Base-by-base conservation (phyloP, 352 stramenopile genomes). In the Globisporangium iwayamae region DNA sequence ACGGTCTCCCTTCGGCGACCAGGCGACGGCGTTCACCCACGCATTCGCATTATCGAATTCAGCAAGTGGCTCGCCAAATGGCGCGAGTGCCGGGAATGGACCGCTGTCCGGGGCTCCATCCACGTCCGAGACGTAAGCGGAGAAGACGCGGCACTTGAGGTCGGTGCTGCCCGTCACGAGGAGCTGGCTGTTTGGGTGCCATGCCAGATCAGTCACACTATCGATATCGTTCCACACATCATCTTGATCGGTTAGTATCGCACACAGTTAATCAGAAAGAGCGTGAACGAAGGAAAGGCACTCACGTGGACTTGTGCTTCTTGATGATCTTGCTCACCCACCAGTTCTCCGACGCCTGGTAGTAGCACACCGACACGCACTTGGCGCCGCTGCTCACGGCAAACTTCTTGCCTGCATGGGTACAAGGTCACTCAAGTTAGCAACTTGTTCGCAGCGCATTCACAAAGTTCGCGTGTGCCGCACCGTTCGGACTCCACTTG, bases 271-370 rank as follows among this genome's bases (percentile, higher is more conserved):
- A 7, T 4, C 5, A 28, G 13, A 46, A 45, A 58, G 14, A 65
- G 32, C 25, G 4, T 48, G 4, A 16, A 46, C 4, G 39, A 48
- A 41, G 34, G 13, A 22, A 6, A 56, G 25, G 6, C 18, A 97
- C 75, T 61, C 93, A 95, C 86, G 94, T 98, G 41, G 88, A 97
- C 80, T 98, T 98, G 82, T 98, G 91, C 69, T 97, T 97, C 75
- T 98, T 98, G 76, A 98, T 97, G 71, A 98, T 96, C 80, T 98
- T 98, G 66, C 81, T 93, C 59, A 98, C 85, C 92, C 95, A 98
- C 94, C 94, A 98, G 74, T 98, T 95, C 68, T 97, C 91, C 7
- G 78, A 69, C 38, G 77, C 78, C 71, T 98, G 89, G 67, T 98
- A 98, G 66, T 90, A 94, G 69, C 93, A 98, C 50, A 98, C 90